Percentiles rank a stretch among this genome's conserved stretches.
These are phyloP conservation scores for Beta macrorhiza DNA, from an alignment of 179 eudicot species.

Conservation along the genomic window DNA sequence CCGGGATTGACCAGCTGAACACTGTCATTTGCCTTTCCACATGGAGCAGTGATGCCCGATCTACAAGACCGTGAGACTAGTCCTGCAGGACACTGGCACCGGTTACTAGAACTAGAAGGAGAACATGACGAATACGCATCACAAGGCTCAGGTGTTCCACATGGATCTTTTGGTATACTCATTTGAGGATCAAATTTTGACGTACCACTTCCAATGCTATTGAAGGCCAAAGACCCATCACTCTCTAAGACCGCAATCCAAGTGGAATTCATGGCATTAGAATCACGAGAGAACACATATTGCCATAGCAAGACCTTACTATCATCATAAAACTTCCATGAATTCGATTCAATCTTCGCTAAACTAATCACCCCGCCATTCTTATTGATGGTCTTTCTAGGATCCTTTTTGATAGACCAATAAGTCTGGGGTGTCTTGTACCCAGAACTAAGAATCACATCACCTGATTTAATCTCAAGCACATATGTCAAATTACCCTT, in stretches of 20 bases:
- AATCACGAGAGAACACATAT: constrained; percentile 41
- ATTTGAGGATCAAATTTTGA: constrained; percentile 28
- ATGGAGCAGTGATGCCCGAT: constrained; percentile 42
- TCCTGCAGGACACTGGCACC: constrained; percentile 61
- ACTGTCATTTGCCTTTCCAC: constrained; percentile 32
- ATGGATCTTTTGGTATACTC: constrained; percentile 60
- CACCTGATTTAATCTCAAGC: constrained; percentile 63
- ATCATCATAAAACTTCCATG: constrained; percentile 85
- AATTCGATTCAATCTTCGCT: constrained; percentile 46
- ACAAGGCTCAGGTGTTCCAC: constrained; percentile 74
- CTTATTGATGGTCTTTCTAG: constrained; percentile 53
- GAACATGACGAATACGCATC: constrained; percentile 57
- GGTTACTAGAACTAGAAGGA: constrained; percentile 22
- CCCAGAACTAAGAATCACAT: constrained; percentile 57
- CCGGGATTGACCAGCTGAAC: constrained; percentile 56
- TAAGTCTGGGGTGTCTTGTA: constrained; percentile 68
- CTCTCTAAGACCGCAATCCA: constrained; percentile 64
- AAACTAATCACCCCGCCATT: constrained; percentile 42
- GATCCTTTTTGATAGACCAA: constrained; percentile 66
- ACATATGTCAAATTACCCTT: constrained; percentile 54
- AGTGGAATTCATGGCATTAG: constrained; percentile 43
- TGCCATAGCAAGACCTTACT: constrained; percentile 49
- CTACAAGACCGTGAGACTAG: constrained; percentile 45
- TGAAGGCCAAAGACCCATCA: constrained; percentile 64
- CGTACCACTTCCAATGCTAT: constrained; percentile 37